phyloP scores from a whole-genome alignment of 768 basidiomycete genomes.

The Phylloporus sp. region DNA sequence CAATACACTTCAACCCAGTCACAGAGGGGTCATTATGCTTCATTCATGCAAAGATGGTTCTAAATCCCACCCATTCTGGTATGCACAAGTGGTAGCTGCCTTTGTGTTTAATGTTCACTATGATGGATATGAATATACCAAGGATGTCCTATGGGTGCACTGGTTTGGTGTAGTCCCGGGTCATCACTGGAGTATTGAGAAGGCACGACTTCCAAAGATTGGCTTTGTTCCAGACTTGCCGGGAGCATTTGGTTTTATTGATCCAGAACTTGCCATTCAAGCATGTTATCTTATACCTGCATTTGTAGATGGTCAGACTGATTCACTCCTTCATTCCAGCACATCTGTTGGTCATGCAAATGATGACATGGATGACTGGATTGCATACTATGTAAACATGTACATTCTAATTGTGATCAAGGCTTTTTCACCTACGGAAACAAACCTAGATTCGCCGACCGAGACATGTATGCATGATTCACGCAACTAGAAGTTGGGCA shows the following conservation, averaged over 20 bases:
- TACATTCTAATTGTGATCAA: not conserved
- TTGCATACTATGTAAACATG: no score
- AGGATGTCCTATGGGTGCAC: slow-evolving; percentile 27
- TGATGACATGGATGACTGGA: no score
- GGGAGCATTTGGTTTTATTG: no score
- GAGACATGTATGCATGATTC: no score
- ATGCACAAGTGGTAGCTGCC: slow-evolving; percentile 18
- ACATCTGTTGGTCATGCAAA: no score
- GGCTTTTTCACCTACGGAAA: not conserved
- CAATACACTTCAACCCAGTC: slow-evolving; percentile 19
- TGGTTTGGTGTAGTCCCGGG: slow-evolving; percentile 18
- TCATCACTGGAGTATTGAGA: slow-evolving; percentile 6
- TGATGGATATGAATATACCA: not conserved
- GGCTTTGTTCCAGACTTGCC: slow-evolving; percentile 8
- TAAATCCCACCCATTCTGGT: slow-evolving; percentile 20
- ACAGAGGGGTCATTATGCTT: slow-evolving; percentile 18
- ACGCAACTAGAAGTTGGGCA: no score
- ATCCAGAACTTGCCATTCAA: no score
- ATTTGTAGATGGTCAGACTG: no score
- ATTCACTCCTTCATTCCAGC: no score
- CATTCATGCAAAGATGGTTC: slow-evolving; percentile 9
- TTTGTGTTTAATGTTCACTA: slow-evolving; percentile 17
- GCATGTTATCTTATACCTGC: no score
- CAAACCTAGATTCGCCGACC: not conserved
- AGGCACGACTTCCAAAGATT: slow-evolving; percentile 15